Evolutionary conservation across 306 rosid genomes (phyloP).

Genomic region (Vigna unguiculata): DNA sequence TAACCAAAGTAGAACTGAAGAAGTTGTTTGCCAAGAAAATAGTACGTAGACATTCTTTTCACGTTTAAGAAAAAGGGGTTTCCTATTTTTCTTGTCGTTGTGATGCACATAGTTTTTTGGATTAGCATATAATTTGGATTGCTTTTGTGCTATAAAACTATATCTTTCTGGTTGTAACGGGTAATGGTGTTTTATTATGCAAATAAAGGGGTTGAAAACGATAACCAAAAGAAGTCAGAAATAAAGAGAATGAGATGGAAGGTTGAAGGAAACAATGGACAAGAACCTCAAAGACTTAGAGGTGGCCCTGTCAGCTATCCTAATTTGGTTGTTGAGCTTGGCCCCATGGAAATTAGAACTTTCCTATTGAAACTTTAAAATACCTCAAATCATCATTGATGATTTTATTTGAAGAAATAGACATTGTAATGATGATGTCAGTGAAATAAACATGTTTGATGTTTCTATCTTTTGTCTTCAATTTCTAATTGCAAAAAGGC

Average conservation of each 20-base stretch:
- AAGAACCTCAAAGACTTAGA: slow-evolving; percentile 50
- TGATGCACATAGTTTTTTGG: neutral
- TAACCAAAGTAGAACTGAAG: slow-evolving; percentile 78
- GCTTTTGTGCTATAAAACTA: neutral
- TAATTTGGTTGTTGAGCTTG: slow-evolving; percentile 72
- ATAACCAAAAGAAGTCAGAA: slow-evolving; percentile 74
- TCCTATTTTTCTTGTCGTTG: neutral
- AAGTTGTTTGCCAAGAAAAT: slow-evolving; percentile 66
- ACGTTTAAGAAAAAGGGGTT: neutral
- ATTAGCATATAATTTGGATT: neutral
- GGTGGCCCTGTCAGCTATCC: slow-evolving; percentile 53
- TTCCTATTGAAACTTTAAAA: slow-evolving; percentile 59
- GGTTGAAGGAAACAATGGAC: slow-evolving; percentile 56
- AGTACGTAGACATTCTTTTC: slow-evolving; percentile 49
- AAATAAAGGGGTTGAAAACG: slow-evolving; percentile 68
- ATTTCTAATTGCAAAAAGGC: neutral
- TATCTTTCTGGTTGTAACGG: neutral
- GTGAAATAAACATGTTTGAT: neutral
- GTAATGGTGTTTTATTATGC: slow-evolving; percentile 33
- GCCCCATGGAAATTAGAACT: slow-evolving; percentile 90
- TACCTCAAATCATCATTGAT: neutral
- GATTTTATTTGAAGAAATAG: slow-evolving; percentile 3
- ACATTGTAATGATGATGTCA: neutral
- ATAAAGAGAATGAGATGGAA: slow-evolving; percentile 69
- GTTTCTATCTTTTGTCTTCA: neutral